phyloP scores from a whole-genome alignment of 768 basidiomycete species.

The Tulasnella sp. region DNA sequence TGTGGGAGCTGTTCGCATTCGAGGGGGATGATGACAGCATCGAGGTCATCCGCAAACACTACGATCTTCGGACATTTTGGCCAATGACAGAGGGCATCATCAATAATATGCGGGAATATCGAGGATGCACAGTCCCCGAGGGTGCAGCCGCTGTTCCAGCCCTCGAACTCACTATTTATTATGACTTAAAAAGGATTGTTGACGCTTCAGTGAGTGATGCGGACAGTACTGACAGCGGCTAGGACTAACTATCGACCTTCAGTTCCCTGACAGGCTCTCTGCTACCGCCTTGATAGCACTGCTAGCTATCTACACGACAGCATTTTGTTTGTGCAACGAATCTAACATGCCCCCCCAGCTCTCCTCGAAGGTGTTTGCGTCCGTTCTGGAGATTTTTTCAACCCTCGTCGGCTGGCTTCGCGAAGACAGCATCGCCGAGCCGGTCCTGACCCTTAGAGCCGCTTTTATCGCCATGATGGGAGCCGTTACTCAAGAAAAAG shows the following conservation, averaged over 20 bases:
- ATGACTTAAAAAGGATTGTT: no score
- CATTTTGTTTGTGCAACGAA: background rate
- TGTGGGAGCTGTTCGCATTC: background rate
- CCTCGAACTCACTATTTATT: background rate
- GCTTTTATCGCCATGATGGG: no score
- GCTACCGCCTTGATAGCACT: background rate
- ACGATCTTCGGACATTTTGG: background rate
- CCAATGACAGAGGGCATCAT: background rate
- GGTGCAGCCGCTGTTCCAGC: background rate
- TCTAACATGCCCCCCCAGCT: no score
- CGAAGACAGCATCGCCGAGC: no score
- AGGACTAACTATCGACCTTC: no score
- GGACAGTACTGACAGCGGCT: no score
- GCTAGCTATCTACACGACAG: background rate
- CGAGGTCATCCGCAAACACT: background rate
- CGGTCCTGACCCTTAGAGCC: no score
- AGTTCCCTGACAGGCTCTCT: no score
- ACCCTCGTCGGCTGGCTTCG: background rate
- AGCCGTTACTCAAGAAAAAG: no score
- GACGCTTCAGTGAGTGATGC: no score
- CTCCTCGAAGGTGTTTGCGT: no score
- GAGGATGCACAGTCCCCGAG: background rate
- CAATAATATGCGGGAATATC: background rate
- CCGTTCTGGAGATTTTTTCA: no score
- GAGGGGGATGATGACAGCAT: background rate